Conservation (phyloP, 192 early-diverging fungal genomes). For the Umbelopsis isabellina region DNA sequence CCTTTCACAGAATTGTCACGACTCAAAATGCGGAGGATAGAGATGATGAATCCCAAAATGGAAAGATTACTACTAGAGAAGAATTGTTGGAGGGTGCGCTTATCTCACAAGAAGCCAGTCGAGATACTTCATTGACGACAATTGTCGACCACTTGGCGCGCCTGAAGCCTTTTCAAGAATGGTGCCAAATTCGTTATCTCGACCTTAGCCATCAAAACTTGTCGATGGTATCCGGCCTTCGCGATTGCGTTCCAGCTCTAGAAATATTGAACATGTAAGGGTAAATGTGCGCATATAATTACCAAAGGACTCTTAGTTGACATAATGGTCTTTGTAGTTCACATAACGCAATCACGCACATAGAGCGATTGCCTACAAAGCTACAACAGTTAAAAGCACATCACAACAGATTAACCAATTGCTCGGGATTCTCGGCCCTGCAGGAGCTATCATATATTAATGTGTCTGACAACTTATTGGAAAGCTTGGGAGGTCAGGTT, state of each 20-base stretch:
- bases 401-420: slow-evolving; percentile 34
- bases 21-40: background rate
- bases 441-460: slow-evolving; percentile 45
- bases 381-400: slow-evolving; percentile 25
- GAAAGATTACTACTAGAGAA: background rate
- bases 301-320: background rate
- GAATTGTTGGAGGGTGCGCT: background rate
- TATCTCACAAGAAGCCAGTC: background rate
- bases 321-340: slow-evolving; percentile 17
- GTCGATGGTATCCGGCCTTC: background rate
- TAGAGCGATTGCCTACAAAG: slow-evolving; percentile 24
- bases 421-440: slow-evolving; percentile 40
- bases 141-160: background rate
- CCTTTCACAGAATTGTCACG: background rate
- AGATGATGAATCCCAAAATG: slow-evolving; percentile 2
- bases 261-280: slow-evolving; percentile 28
- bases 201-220: slow-evolving; percentile 29
- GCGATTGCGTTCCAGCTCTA: background rate
- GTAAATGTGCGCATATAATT: background rate
- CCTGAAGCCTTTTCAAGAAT: background rate
- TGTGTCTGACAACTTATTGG: slow-evolving; percentile 46
- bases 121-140: background rate
- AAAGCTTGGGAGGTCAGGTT: slow-evolving; percentile 36
- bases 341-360: slow-evolving; percentile 27
- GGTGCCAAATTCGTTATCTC: slow-evolving; percentile 8